Evolutionary conservation across 495 filamentous ascomycete genomes (phyloP), one percentile per base, ranked within the genome.

Genomic region (Aspergillus saccharolyticus): DNA sequence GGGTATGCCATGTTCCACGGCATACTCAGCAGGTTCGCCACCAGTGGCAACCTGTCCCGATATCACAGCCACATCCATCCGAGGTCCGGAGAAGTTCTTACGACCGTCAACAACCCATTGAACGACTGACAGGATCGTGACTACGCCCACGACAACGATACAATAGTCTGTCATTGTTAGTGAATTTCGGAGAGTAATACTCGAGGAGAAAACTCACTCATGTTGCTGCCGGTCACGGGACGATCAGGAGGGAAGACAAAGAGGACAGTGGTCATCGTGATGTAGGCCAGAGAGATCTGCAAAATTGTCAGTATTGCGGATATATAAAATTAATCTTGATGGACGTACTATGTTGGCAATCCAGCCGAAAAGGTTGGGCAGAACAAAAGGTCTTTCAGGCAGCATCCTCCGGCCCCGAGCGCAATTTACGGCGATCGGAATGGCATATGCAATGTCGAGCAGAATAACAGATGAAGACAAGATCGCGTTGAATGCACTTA

Each of bases 81-180:
- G 71, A 0, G 87, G 87, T 1, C 86, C 87, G 4, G 72, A 80
- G 67, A 83, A 90, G 63, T 89, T 85, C 74, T 84, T 88, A 20
- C 84, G 76, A 8, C 88, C 88, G 57, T 88, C 87, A n/a, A 88
- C 73, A 58, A 88, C 68, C 85, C 88, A 91, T 57, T 86, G 85
- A 21, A 87, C 62, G 0, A 75, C 67, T 21, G 84, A 83, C 42
- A 91, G 81, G 6, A 88, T 68, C 9, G 89, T 61, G 16, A 90
- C 82, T 44, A 90, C 84, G 14, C 77, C 79, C 59, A 90, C 88
- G 0, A 83, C 87, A 7, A 83, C 86, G 19, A 90, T 77, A 63
- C 83, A 86, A 66, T 89, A 89, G 70, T 87, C 80, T 83, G 57
- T 28, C 8, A 18, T 20, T 67, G 60, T 21, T 20, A 70, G 62